Base-by-base conservation (phyloP, 257 asterid species). In the Gardenia jasminoides region DNA sequence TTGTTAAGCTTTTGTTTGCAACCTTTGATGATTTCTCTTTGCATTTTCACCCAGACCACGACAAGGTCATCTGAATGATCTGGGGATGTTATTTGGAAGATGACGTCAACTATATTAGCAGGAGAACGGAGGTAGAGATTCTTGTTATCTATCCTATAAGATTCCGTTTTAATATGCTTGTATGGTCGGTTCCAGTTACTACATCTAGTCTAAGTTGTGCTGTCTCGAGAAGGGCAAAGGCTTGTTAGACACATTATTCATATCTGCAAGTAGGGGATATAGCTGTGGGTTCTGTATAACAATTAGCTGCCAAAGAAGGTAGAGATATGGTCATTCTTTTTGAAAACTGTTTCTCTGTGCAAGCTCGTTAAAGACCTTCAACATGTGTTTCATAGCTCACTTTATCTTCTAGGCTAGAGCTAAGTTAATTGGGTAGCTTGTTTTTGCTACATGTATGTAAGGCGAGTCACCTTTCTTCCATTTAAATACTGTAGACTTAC, bases 61-160 rank as follows among this genome's bases (percentile, higher is more conserved):
- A 78, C 73, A 28, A 74, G 76, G 88, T 80, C 77, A 56, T 77
- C 84, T 92, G 93, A 88, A 91, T 92, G 92, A 90, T 83, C 88
- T 86, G 88, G 88, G 84, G 83, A 80, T 85, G 75, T 79, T 87
- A 78, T 84, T 85, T 85, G 80, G 82, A 84, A 86, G 85, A 93
- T 96, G 98, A 89, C 86, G 85, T 92, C 99, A 80, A 93, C 85
- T 87, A 86, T 92, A 89, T 68, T 86, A 83, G 88, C 99, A 84
- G 98, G 97, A 87, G 99, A 95, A 72, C 89, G 92, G 78, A 95
- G 99, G 99, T 95, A 89, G 24, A n/a, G 28, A 58, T 77, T 66
- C 70, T 9, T 12, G 1, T 83, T 22, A 43, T 80, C 50, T 39
- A 22, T 33, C n/a, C n/a, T 4, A 72, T 28, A 74, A 39, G 50